Evolutionary conservation across 345 rosid species (phyloP), one percentile per base, ranked within the genome.

Genomic region (Firmiana major): DNA sequence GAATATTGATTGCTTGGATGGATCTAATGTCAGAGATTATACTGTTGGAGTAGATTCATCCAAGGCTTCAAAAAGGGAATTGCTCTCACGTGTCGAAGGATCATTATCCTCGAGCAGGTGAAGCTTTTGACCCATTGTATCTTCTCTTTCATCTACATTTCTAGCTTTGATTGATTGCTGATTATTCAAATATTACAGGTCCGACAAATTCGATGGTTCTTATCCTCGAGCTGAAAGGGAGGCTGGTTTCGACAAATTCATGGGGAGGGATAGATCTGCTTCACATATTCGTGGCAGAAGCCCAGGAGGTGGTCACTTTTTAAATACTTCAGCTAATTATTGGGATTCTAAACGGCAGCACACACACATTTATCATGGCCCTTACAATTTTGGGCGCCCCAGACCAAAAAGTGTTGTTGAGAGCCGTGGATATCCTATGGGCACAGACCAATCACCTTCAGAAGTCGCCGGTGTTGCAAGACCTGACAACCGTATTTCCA

Each of bases 241-340:
- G 16, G n/a, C 49, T 62, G 77, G 77, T 62, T 79, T 83, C 28
- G 78, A 79, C 36, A 82, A 75, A 55, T 78, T 78, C 19, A 21
- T 67, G 15, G 85, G 82, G 68, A 84, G 88, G 76, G 89, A 86
- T 59, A 84, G 88, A 74, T 51, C 74, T 77, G 53, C 74, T 45
- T 42, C 74, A 71, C 83, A 71, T 55, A 71, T 79, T 74, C 78
- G 72, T 24, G 82, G 73, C 69, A 82, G 84, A 75, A 88, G 85
- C 76, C 89, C 82, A 7, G 77, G 42, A 76, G 80, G 83, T 78
- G 78, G 79, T 17, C 77, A 46, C 21, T 59, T 42, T 73, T 76
- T 77, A 43, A 83, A 64, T 75, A 77, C 65, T 28, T 67, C 85
- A n/a, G 48, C 73, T 15, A 51, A 66, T 8, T 45, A 81, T 54